Conservation (phyloP, 139 green algal species). For the Chara braunii region DNA sequence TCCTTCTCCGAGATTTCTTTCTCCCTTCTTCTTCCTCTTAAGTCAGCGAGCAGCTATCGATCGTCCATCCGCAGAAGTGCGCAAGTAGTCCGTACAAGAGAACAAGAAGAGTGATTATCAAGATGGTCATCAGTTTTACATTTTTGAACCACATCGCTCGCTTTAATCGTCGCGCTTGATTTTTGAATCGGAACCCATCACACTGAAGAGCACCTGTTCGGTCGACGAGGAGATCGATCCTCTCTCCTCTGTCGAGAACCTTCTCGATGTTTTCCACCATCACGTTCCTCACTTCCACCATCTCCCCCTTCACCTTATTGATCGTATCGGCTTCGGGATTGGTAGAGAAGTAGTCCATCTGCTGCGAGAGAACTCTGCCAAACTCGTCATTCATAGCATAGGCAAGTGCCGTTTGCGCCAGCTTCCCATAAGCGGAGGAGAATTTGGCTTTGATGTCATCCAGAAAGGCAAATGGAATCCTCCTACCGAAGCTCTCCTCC, state of each 20-base stretch:
- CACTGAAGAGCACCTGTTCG: constrained; percentile 73
- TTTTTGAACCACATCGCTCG: constrained; percentile 71
- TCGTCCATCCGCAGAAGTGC: too few species aligned
- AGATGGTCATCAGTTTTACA: constrained; percentile 52
- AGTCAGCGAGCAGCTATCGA: too few species aligned
- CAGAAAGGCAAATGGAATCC: constrained; percentile 82
- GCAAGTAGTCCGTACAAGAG: too few species aligned
- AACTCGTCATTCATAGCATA: constrained; percentile 85
- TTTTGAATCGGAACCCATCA: constrained; percentile 70
- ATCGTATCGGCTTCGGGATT: constrained; percentile 72
- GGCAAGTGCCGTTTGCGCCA: constrained; percentile 58
- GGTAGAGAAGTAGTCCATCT: constrained; percentile 66
- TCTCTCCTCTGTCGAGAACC: constrained; percentile 83
- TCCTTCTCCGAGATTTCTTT: too few species aligned
- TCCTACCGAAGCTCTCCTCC: constrained; percentile 62
- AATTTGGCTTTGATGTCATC: constrained; percentile 74
- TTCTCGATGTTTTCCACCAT: constrained; percentile 76
- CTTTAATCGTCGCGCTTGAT: constrained; percentile 56
- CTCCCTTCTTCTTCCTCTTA: too few species aligned
- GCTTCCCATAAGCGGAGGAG: constrained; percentile 48
- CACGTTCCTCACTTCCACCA: constrained; percentile 67
- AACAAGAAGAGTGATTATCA: too few species aligned
- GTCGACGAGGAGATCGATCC: constrained; percentile 89
- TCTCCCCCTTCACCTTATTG: constrained; percentile 62
- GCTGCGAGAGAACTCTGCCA: constrained; percentile 56